Evolutionary conservation across 116 monocot genomes (phyloP), one percentile per base, ranked within the genome.

Genomic region (Papilionanthe hybrid): DNA sequence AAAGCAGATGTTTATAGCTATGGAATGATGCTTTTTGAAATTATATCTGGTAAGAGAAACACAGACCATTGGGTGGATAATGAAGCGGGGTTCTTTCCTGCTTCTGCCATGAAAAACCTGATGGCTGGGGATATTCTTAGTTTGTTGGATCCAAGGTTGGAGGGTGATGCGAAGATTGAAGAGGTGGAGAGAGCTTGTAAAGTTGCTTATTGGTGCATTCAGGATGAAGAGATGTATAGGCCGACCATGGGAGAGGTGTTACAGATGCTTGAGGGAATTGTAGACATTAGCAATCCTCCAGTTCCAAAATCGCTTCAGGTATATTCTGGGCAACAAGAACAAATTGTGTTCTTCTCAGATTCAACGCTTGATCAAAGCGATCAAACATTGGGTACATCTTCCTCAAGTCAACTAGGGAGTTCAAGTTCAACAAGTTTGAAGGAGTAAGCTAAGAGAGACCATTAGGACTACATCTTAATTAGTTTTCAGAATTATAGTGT

Each of bases 181-280:
- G 85, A 85, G 60, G 48, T 85, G 17, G 67, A 20, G 15, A 85
- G 80, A 29, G 78, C 55, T 37, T 81, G 83, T 37, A 88, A 72
- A 73, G 85, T 85, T 72, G 88, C 85, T 20, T 85, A 75, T 44
- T 88, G 88, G 88, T 85, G 88, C 81, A 84, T 88, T 77, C 88
- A 88, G 76, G 88, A 85, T 56, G 25, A 55, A 20, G 88, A 75
- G 79, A 37, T 28, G 55, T 41, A 47, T 19, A 79, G 89, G 73
- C 89, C 86, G 5, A 42, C 86, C 13, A 86, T 89, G 86, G 77
- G 77, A n/a, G 77, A 88, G 71, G 83, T 85, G n/a, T 80, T 88
- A n/a, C 85, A 88, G 41, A 85, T 85, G 48, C 76, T 88, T 10
- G 85, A 88, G 67, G 88, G 87, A 13, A 32, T 41, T 41, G 12